phyloP scores from a whole-genome alignment of 768 basidiomycete species.

The Antrodiella citrinella region DNA sequence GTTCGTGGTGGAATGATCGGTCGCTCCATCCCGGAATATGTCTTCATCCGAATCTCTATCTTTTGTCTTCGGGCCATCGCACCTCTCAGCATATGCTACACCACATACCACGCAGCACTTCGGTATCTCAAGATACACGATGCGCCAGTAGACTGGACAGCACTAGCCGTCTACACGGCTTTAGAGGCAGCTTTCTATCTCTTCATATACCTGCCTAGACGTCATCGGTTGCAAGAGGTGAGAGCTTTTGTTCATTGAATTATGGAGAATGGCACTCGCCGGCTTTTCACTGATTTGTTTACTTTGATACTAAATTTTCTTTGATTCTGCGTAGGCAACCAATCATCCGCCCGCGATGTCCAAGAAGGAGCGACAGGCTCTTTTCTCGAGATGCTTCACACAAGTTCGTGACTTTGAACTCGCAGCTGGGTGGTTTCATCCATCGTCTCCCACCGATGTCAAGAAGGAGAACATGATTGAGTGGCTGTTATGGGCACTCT shows the following conservation, averaged over 20 bases:
- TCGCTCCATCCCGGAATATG: constrained; percentile 35
- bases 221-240: constrained; percentile 40
- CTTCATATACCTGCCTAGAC: constrained; percentile 41
- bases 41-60: constrained; percentile 44
- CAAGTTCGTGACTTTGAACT: constrained; percentile 20
- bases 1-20: constrained; percentile 23
- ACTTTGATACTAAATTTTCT: no score
- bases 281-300: no score
- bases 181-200: constrained; percentile 43
- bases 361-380: constrained; percentile 33
- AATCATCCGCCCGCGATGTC: constrained; percentile 29
- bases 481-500: constrained; percentile 63
- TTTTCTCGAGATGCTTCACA: constrained; percentile 42
- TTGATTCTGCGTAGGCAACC: constrained; percentile 24
- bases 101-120: no score
- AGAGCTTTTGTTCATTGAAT: constrained; percentile 14
- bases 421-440: constrained; percentile 48
- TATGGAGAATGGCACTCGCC: no score
- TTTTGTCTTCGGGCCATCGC: constrained; percentile 37
- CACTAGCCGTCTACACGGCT: constrained; percentile 21
- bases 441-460: constrained; percentile 19
- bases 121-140: no score
- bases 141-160: no score
- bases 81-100: constrained; percentile 42
- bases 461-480: constrained; percentile 43